Evolutionary conservation across 2,329 filamentous ascomycete genomes (phyloP), one percentile per base, ranked within the genome.

Genomic region (Cryphonectria nitschkei): DNA sequence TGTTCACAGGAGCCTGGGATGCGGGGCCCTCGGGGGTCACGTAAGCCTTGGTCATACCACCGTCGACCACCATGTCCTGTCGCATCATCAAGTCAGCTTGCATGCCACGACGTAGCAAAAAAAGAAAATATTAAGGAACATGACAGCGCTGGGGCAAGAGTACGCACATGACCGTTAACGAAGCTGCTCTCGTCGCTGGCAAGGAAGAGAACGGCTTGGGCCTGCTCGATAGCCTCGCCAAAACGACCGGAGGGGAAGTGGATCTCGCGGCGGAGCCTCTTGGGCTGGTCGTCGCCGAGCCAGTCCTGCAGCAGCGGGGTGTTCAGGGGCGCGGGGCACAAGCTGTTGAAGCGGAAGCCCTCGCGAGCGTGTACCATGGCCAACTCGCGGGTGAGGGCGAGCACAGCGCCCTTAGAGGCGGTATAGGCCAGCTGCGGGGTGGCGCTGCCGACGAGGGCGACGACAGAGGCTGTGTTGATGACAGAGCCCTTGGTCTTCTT

Each of bases 31-130:
- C 89, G 1, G 90, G 83, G 1, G 90, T 92, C 39, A 92, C 89
- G 81, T 98, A 98, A 61, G 94, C 93, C 86, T 93, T 97, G 77
- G 90, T 95, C 93, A 99, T 93, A 72, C 95, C 95, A 71, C 96
- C 96, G 77, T 99, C 96, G 37, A 98, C 94, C 5, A 97, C 92
- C 83, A 98, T 97, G 79, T 98, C 96, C 71, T 90, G 92, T 14
- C 9, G n/a, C 37, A 43, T 39, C 11, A 46, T 63, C 39, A 26
- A 1, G 65, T 72, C 29, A 73, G 69, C 41, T 7, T 67, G 26
- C 56, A 41, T 46, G 13, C 26, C 29, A 1, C 29, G 3, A 46
- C 9, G 43, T 8, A 50, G 43, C 16, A 22, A 6, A 8, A 19
- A 41, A 11, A 52, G 13, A 41, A 11, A 52, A 19, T 7, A 16